Conservation (phyloP, 495 filamentous ascomycete genomes). For the Hypomontagnella submonticulosa region DNA sequence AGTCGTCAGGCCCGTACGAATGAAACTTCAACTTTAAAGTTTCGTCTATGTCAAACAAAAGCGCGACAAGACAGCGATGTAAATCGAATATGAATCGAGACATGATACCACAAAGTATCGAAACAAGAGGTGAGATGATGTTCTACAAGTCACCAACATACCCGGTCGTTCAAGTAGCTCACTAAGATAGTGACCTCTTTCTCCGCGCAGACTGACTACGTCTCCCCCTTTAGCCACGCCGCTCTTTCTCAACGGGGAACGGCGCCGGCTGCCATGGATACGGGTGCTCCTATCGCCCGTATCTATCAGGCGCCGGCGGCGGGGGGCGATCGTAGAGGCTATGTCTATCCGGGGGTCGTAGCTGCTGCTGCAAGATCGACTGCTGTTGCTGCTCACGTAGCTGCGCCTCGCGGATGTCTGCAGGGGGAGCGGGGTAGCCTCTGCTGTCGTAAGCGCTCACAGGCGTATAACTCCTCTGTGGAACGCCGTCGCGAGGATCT, state of each 20-base stretch:
- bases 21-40: not conserved
- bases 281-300: slow-evolving; percentile 39
- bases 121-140: no score
- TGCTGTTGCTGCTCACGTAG: slow-evolving; percentile 48
- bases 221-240: no score
- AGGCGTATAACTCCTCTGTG: slow-evolving; percentile 48
- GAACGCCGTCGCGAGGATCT: slow-evolving; percentile 48
- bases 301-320: slow-evolving; percentile 45
- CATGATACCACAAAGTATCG: no score
- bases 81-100: no score
- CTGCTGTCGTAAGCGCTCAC: slow-evolving; percentile 44
- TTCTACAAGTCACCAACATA: not conserved
- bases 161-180: not conserved
- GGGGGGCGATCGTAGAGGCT: slow-evolving; percentile 40
- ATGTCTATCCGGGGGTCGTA: slow-evolving; percentile 50
- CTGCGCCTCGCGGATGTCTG: slow-evolving; percentile 44
- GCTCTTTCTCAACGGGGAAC: not conserved
- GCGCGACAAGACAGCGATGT: not conserved
- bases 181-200: not conserved
- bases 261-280: not conserved
- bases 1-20: slow-evolving; percentile 10
- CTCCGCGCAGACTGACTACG: no score
- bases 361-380: slow-evolving; percentile 47
- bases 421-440: slow-evolving; percentile 35
- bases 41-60: slow-evolving; percentile 7